Base-by-base conservation (phyloP, 2,329 filamentous ascomycete genomes). In the Xylariaceae sp. region DNA sequence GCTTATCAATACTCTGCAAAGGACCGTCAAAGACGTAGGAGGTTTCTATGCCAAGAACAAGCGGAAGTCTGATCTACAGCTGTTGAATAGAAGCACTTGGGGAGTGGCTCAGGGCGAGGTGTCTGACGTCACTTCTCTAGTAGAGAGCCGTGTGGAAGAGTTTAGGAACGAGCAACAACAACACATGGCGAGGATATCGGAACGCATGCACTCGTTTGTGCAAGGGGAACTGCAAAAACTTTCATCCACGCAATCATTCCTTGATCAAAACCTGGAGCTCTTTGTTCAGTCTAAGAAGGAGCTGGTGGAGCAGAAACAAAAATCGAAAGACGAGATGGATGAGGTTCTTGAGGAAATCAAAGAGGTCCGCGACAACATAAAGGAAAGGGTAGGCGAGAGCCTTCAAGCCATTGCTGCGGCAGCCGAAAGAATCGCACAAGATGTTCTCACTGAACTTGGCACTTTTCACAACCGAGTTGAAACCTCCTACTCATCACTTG, bases 291-390 rank as follows among this genome's bases (percentile, higher is more conserved):
- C 89, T 0, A 87, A 88, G 71, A 78, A 80, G 48, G 84, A 89
- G 63, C 81, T 96, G 16, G 81, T 89, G 21, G 78, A 83, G 42
- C 87, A 89, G 66, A 89, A 87, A 53, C 79, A 82, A 20, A 79
- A 81, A 59, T 89, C 91, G 2, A 90, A 89, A 67, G 86, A 93
- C 46, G 89, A 93, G 54, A 92, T 97, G 90, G 93, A 97, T 66
- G 79, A 84, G n/a, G 88, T 96, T 1, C 80, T 99, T 9, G 90
- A 95, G 67, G 93, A 96, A 70, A 96, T 98, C 71, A 93, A 93
- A 70, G 86, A 84, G n/a, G 81, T 98, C 20, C 86, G 93, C 20
- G 90, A 96, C 71, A 88, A 90, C 50, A 91, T 98, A 49, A 97
- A 97, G 77, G 80, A 84, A 47, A 89, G 89, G 59, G 90, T 98